phyloP scores from a whole-genome alignment of 306 rosid species.

The Acacia crassicarpa region DNA sequence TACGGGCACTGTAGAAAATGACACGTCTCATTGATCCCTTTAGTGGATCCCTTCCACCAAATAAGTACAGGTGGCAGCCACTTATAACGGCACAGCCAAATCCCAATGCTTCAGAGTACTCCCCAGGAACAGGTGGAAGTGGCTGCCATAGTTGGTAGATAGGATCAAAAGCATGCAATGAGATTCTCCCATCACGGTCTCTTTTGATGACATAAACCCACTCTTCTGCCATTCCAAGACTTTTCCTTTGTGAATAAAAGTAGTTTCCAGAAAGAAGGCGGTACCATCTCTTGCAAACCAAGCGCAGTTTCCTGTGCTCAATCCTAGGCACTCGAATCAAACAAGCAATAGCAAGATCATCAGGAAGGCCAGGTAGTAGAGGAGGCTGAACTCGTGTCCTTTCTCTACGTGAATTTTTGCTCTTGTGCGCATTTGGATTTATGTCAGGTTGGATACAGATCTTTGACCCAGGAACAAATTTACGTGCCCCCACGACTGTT shows the following conservation, averaged over 20 bases:
- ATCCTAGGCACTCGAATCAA: constrained; percentile 91
- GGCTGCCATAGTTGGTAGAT: constrained; percentile 97
- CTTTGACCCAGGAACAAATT: constrained; percentile 95
- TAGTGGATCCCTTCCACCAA: constrained; percentile 93
- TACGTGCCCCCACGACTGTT: constrained; percentile 95
- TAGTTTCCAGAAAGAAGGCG: constrained; percentile 91
- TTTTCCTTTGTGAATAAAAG: constrained; percentile 90
- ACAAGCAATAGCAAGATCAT: constrained; percentile 98
- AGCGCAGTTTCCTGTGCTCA: constrained; percentile 88
- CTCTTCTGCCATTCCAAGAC: constrained; percentile 99
- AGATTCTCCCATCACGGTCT: constrained; percentile 91
- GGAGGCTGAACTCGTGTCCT: constrained; percentile 91
- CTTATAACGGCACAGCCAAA: constrained; percentile 99
- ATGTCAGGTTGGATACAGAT: constrained; percentile 97
- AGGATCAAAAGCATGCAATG: constrained; percentile 98
- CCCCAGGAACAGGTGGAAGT: constrained; percentile 93
- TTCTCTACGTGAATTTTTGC: constrained; percentile 74
- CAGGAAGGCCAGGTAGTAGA: constrained; percentile 96
- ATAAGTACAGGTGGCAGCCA: constrained; percentile 94
- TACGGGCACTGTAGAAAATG: constrained; percentile 90
- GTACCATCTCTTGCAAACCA: constrained; percentile 95
- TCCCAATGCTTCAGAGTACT: constrained; percentile 94
- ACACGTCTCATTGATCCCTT: constrained; percentile 97
- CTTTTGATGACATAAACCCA: constrained; percentile 98
- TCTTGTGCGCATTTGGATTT: constrained; percentile 88